Evolutionary conservation across 805 yeast genomes (phyloP).

Genomic region (Tetrapisispora phaffii): DNA sequence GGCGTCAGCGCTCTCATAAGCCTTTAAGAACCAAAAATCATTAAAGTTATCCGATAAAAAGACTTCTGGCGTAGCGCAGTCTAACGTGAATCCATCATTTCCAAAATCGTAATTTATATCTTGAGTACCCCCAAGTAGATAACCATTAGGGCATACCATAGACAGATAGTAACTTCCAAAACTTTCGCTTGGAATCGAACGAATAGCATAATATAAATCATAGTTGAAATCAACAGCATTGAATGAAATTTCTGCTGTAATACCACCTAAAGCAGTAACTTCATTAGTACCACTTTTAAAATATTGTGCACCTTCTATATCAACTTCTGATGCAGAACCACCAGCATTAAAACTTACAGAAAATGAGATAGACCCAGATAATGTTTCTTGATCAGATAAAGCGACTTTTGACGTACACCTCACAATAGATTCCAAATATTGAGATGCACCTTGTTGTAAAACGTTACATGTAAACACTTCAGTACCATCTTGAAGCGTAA

Average conservation of each 20-base stretch:
- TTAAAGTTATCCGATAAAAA: slow-evolving; percentile 24
- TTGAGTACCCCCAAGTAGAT: slow-evolving; percentile 22
- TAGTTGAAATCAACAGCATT: slow-evolving; percentile 11
- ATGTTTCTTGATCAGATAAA: slow-evolving; percentile 10
- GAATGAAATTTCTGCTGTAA: slow-evolving; percentile 24
- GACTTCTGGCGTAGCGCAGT: slow-evolving; percentile 25
- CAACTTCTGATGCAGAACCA: slow-evolving; percentile 25
- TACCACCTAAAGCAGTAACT: slow-evolving; percentile 18
- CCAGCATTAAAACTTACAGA: slow-evolving; percentile 29
- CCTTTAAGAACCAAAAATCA: slow-evolving; percentile 28
- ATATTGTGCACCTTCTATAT: slow-evolving; percentile 25
- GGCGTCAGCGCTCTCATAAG: slow-evolving; percentile 10
- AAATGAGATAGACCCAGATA: slow-evolving; percentile 25
- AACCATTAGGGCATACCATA: slow-evolving; percentile 28
- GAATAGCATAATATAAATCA: slow-evolving; percentile 18
- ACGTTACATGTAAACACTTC: slow-evolving; percentile 26
- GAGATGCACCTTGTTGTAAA: slow-evolving; percentile 30
- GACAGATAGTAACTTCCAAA: slow-evolving; percentile 29
- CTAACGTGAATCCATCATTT: slow-evolving; percentile 28
- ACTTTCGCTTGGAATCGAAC: slow-evolving; percentile 27
- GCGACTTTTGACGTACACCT: slow-evolving; percentile 23
- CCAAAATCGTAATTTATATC: slow-evolving; percentile 23
- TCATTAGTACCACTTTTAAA: slow-evolving; percentile 24
- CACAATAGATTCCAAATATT: slow-evolving; percentile 22
- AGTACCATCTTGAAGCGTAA: slow-evolving; percentile 19